These are phyloP conservation scores for Russula sp. DNA, from an alignment of 768 basidiomycete genomes.

Conservation along the genomic window DNA sequence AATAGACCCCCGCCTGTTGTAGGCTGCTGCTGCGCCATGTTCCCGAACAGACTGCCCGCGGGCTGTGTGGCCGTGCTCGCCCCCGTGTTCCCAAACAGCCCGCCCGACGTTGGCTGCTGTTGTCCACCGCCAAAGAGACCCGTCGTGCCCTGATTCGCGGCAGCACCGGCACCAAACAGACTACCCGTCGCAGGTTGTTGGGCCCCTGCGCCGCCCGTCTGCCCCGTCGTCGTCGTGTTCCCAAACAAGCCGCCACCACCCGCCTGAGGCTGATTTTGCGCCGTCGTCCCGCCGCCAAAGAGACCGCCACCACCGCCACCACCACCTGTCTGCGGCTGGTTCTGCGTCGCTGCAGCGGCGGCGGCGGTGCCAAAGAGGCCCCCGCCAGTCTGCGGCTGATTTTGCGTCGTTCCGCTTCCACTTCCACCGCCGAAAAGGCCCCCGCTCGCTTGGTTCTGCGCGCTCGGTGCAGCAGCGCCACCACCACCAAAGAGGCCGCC, in stretches of 20 bases:
- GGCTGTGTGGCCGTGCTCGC: constrained; percentile 22
- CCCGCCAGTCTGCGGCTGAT: constrained; percentile 15
- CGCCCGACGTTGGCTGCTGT: constrained; percentile 22
- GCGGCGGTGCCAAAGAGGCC: constrained; percentile 23
- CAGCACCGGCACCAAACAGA: constrained; percentile 18
- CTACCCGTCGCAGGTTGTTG: constrained; percentile 21
- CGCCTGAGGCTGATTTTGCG: constrained; percentile 13
- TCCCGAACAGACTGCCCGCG: constrained; percentile 26
- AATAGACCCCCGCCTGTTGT: constrained; percentile 26
- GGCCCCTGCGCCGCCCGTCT: constrained; percentile 7
- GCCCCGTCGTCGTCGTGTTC: constrained; percentile 14
- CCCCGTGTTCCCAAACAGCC: constrained; percentile 22
- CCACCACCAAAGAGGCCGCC: constrained; percentile 26
- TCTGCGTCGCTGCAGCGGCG: not conserved
- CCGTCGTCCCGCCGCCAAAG: constrained; percentile 8
- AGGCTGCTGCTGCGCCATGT: not conserved
- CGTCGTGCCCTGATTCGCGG: constrained; percentile 23
- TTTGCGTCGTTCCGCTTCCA: not conserved
- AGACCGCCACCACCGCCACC: not conserved
- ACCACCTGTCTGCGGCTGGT: not conserved
- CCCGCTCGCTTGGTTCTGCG: constrained; percentile 1
- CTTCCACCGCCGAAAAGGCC: constrained; percentile 13
- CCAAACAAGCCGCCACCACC: constrained; percentile 32
- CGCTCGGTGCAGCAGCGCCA: not conserved
- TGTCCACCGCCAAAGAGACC: constrained; percentile 17